A percentile compares a stretch with the other conserved stretches of the same genome.
Conservation (phyloP, 108 stramenopile genomes). For the Aurantiochytrium sp. region DNA sequence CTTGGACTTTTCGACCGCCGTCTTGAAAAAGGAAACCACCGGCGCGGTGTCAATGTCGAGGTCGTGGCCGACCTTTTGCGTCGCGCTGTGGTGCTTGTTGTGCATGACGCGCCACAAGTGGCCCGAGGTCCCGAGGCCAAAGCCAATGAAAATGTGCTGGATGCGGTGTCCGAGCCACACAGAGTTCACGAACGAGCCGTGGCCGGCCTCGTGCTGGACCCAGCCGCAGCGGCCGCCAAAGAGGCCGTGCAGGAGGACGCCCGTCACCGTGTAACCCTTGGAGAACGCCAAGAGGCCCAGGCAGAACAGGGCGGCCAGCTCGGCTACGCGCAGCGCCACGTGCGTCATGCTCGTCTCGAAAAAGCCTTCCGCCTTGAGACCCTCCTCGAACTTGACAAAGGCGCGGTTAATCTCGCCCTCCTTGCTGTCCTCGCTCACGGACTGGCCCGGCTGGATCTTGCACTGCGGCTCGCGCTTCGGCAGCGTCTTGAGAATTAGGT, state of each 20-base stretch:
- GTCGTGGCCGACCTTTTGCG: constrained; percentile 76
- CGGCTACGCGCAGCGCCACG: background rate
- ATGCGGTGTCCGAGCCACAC: constrained; percentile 14
- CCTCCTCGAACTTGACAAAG: background rate
- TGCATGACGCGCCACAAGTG: constrained; percentile 66
- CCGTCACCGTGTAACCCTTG: background rate
- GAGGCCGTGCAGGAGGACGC: constrained; percentile 23
- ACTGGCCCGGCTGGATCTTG: background rate
- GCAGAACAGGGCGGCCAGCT: constrained; percentile 12
- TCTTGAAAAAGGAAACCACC: constrained; percentile 88
- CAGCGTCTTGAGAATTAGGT: constrained; percentile 10
- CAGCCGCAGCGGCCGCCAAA: constrained; percentile 39
- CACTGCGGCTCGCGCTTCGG: background rate
- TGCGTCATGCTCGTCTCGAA: constrained; percentile 1
- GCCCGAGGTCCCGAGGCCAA: constrained; percentile 54
- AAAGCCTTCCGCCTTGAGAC: constrained; percentile 33
- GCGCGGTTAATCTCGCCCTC: background rate
- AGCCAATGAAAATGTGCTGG: constrained; percentile 27
- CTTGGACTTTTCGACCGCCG: background rate
- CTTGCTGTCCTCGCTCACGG: background rate
- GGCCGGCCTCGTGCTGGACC: constrained; percentile 44
- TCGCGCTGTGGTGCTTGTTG: constrained; percentile 95
- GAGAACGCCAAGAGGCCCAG: constrained; percentile 26
- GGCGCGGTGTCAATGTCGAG: constrained; percentile 97
- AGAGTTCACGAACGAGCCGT: constrained; percentile 35